Conservation (phyloP, 108 stramenopile species). For the Parietichytrium sp. region DNA sequence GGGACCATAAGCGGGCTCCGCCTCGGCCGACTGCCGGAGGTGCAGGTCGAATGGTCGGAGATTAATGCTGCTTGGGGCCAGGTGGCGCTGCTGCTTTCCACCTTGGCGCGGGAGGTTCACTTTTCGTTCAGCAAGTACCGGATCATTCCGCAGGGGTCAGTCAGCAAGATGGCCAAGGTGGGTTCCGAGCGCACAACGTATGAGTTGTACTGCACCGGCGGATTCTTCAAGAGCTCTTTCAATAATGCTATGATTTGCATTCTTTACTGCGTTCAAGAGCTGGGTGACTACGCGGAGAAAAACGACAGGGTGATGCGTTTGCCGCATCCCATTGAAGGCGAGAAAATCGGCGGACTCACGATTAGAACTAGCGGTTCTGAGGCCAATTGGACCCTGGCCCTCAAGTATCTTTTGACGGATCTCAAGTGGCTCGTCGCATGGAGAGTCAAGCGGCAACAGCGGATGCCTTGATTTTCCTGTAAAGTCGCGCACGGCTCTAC, state of each 20-base stretch:
- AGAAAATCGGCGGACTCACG: constrained; percentile 49
- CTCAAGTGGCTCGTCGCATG: constrained; percentile 62
- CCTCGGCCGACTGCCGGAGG: constrained; percentile 48
- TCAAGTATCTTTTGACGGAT: constrained; percentile 57
- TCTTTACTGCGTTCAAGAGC: constrained; percentile 52
- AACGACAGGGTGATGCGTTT: constrained; percentile 51
- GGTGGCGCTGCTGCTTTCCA: constrained; percentile 51
- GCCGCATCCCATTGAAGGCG: constrained; percentile 53
- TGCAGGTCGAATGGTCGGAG: constrained; percentile 54
- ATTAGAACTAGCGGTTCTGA: constrained; percentile 41
- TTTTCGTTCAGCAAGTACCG: constrained; percentile 48
- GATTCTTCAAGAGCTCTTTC: constrained; percentile 52
- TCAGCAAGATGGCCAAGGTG: constrained; percentile 48
- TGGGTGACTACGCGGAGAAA: constrained; percentile 47
- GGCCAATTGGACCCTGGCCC: constrained; percentile 58
- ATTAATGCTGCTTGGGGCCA: constrained; percentile 61
- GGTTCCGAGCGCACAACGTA: constrained; percentile 47
- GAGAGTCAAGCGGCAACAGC: constrained; percentile 53
- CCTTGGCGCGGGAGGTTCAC: constrained; percentile 42
- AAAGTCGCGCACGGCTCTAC: no score
- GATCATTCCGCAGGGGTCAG: constrained; percentile 55
- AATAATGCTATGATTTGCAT: constrained; percentile 56
- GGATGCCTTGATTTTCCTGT: no score
- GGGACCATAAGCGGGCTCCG: constrained; percentile 59
- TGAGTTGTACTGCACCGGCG: constrained; percentile 49